phyloP scores from a whole-genome alignment of 805 yeast species.

The Debaryomyces tyrocola region DNA sequence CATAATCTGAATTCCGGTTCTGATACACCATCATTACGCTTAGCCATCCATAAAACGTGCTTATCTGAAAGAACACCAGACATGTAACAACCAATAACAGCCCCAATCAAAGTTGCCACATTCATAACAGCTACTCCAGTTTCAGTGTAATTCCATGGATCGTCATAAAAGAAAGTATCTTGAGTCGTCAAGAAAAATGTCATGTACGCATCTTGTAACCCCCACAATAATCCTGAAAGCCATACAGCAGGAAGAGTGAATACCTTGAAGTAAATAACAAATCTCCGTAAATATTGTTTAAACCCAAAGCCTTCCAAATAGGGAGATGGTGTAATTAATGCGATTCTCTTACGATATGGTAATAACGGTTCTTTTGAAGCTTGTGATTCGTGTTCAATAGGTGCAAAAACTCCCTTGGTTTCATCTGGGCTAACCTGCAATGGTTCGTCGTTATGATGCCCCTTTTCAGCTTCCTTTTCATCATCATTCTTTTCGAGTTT shows the following conservation, averaged over 20 bases:
- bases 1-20: constrained; percentile 68
- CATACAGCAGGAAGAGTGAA: constrained; percentile 65
- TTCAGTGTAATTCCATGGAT: constrained; percentile 66
- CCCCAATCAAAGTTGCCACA: constrained; percentile 67
- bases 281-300: constrained; percentile 59
- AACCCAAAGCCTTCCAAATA: constrained; percentile 64
- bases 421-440: neutral
- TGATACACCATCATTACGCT: constrained; percentile 56
- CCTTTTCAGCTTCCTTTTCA: constrained; percentile 5
- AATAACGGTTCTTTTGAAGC: constrained; percentile 12
- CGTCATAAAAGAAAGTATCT: constrained; percentile 62
- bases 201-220: constrained; percentile 73
- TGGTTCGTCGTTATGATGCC: constrained; percentile 4
- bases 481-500: constrained; percentile 6
- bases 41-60: constrained; percentile 62
- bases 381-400: constrained; percentile 5
- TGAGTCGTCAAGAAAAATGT: constrained; percentile 75
- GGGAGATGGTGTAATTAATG: constrained; percentile 54
- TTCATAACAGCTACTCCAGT: constrained; percentile 75
- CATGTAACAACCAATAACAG: constrained; percentile 62
- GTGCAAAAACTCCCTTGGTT: neutral
- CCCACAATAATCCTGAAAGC: constrained; percentile 75
- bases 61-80: constrained; percentile 63
- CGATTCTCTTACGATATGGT: constrained; percentile 48
- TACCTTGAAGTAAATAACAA: constrained; percentile 52